These are phyloP conservation scores for Dactylorhiza incarnata DNA, from an alignment of 106 monocot genomes.

Conservation along the genomic window DNA sequence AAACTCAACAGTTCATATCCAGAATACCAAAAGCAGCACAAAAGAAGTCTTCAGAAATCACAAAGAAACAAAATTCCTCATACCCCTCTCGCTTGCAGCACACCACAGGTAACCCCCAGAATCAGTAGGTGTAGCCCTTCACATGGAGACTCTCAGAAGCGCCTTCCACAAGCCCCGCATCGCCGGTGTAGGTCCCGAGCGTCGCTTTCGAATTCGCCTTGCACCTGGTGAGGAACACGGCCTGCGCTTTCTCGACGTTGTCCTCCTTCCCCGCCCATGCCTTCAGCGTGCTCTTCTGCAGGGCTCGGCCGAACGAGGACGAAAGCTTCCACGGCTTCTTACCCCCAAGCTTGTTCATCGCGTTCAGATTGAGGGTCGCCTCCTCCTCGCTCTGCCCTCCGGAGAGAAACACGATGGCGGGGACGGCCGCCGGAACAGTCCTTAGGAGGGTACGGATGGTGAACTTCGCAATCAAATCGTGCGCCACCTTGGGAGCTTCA, in stretches of 20 bases:
- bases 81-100: not conserved
- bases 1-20: not conserved
- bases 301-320: slow-evolving; percentile 28
- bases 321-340: slow-evolving; percentile 38
- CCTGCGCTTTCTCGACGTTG: slow-evolving; percentile 25
- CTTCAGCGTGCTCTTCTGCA: slow-evolving; percentile 30
- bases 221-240: slow-evolving; percentile 26
- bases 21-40: not conserved
- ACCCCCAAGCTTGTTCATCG: slow-evolving; percentile 27
- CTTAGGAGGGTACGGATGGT: slow-evolving; percentile 24
- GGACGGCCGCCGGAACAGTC: slow-evolving; percentile 28
- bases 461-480: slow-evolving; percentile 29
- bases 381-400: slow-evolving; percentile 42
- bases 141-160: slow-evolving; percentile 38
- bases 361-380: slow-evolving; percentile 32
- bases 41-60: not conserved
- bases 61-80: not conserved
- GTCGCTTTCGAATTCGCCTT: slow-evolving; percentile 41
- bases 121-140: slow-evolving; percentile 40
- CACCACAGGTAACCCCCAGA: not conserved
- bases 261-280: slow-evolving; percentile 31
- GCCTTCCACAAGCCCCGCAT: slow-evolving; percentile 20
- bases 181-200: slow-evolving; percentile 36
- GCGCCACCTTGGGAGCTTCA: slow-evolving; percentile 28
- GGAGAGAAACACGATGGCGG: slow-evolving; percentile 30